Conservation (phyloP, 176 grass and related monocot species). For the Avena eriantha region DNA sequence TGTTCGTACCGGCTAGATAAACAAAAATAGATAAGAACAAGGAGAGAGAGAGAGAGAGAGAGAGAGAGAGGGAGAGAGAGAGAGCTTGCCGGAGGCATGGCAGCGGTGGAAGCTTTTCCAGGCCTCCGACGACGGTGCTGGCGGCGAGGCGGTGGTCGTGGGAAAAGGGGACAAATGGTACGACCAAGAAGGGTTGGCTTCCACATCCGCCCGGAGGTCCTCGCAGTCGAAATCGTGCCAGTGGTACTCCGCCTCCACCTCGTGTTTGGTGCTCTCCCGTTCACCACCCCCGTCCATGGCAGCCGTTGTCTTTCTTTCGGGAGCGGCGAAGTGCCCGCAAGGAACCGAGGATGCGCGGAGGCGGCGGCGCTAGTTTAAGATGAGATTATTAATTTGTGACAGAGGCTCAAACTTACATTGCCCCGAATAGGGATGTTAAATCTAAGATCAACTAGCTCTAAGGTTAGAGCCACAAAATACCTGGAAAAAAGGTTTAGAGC, state of each 20-base stretch:
- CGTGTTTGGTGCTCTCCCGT: not conserved
- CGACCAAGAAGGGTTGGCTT: conserved; percentile 61
- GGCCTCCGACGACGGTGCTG: conserved; percentile 45
- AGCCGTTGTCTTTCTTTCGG: not conserved
- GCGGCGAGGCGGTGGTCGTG: conserved; percentile 3
- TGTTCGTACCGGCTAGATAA: not conserved
- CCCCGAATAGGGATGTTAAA: too few relatives aligned
- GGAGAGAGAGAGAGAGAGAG: not conserved
- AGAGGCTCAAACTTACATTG: too few relatives aligned
- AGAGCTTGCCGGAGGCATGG: conserved; percentile 78
- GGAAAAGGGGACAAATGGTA: conserved; percentile 66
- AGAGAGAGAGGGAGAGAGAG: too few relatives aligned
- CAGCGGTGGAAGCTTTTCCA: conserved; percentile 92
- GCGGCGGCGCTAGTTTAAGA: too few relatives aligned
- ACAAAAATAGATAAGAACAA: not conserved
- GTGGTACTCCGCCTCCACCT: conserved; percentile 74
- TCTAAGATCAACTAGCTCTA: too few relatives aligned
- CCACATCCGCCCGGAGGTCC: conserved; percentile 65
- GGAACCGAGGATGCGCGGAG: too few relatives aligned
- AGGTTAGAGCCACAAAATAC: too few relatives aligned
- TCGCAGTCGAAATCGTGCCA: conserved; percentile 86
- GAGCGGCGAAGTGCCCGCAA: too few relatives aligned
- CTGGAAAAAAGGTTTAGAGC: too few relatives aligned
- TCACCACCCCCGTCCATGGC: conserved; percentile 27
- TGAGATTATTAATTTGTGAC: too few relatives aligned